Conservation (phyloP, 805 yeast genomes). For the Soucietia sequanensis region DNA sequence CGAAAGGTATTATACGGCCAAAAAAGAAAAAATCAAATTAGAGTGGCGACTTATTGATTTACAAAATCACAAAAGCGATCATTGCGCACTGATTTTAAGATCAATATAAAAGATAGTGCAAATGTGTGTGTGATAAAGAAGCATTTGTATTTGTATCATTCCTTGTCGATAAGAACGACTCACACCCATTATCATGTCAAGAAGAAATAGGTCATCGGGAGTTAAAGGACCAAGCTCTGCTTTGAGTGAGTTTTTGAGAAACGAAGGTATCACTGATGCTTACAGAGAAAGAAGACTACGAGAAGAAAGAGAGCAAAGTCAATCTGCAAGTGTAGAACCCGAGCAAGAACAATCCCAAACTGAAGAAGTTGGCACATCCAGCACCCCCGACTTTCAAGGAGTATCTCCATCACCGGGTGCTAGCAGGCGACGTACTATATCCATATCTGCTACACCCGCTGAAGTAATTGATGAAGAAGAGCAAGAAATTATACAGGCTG, state of each 20-base stretch:
- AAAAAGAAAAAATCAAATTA: too few relatives aligned
- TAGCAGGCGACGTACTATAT: not conserved
- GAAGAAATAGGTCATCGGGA: conserved; percentile 16
- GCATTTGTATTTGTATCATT: too few relatives aligned
- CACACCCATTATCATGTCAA: conserved; percentile 9
- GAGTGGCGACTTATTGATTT: too few relatives aligned
- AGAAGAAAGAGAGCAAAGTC: conserved; percentile 17
- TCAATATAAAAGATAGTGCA: too few relatives aligned
- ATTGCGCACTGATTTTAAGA: too few relatives aligned
- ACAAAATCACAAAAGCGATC: too few relatives aligned
- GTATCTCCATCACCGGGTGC: not conserved
- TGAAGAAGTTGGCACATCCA: conserved; percentile 1
- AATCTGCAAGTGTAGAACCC: conserved; percentile 3
- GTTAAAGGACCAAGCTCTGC: conserved; percentile 79
- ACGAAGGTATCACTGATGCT: conserved; percentile 85
- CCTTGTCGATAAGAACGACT: too few relatives aligned
- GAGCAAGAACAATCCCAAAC: conserved; percentile 1
- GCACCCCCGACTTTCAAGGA: conserved; percentile 7
- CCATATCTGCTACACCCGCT: conserved; percentile 4
- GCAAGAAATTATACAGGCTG: conserved; percentile 35
- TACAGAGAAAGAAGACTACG: conserved; percentile 47
- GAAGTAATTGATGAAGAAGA: conserved; percentile 26
- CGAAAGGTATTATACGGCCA: too few relatives aligned
- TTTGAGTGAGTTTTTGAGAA: conserved; percentile 79
- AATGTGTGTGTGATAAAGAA: too few relatives aligned